Conservation (phyloP, 768 basidiomycete genomes). For the Lentinula detonsa region DNA sequence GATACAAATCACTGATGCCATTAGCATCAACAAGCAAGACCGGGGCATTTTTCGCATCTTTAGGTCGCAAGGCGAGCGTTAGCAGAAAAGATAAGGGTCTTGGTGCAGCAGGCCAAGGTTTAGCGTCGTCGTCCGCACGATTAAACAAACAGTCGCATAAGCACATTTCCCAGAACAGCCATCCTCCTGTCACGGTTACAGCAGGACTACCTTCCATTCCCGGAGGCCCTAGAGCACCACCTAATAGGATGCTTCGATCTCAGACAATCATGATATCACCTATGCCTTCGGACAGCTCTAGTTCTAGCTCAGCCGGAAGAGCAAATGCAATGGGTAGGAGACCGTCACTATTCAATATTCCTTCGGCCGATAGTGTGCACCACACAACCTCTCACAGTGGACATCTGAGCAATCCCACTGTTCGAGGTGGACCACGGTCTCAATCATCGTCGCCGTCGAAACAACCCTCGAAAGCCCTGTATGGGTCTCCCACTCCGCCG, state of each 20-base stretch:
- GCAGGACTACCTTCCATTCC: slow-evolving; percentile 48
- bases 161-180: slow-evolving; percentile 18
- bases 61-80: slow-evolving; percentile 65
- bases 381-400: not conserved
- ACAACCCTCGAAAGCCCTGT: not conserved
- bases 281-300: slow-evolving; percentile 13
- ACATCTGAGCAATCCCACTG: not conserved
- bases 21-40: slow-evolving; percentile 36
- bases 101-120: slow-evolving; percentile 12
- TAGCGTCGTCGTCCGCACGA: slow-evolving; percentile 21
- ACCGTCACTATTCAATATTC: slow-evolving; percentile 24
- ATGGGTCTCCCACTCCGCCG: not conserved
- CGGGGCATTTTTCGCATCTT: slow-evolving; percentile 68
- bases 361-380: slow-evolving; percentile 4
- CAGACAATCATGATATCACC: slow-evolving; percentile 51
- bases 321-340: slow-evolving; percentile 27
- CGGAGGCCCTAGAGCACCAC: slow-evolving; percentile 69
- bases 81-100: slow-evolving; percentile 26
- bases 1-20: slow-evolving; percentile 46
- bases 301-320: slow-evolving; percentile 16
- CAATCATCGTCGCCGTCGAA: slow-evolving; percentile 4
- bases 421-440: not conserved
- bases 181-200: slow-evolving; percentile 16
- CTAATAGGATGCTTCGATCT: slow-evolving; percentile 56
- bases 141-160: slow-evolving; percentile 28